Percentiles rank a stretch among this genome's conserved stretches.
Conservation (phyloP, 2,329 filamentous ascomycete species). For the Pseudogymnoascus sp. region DNA sequence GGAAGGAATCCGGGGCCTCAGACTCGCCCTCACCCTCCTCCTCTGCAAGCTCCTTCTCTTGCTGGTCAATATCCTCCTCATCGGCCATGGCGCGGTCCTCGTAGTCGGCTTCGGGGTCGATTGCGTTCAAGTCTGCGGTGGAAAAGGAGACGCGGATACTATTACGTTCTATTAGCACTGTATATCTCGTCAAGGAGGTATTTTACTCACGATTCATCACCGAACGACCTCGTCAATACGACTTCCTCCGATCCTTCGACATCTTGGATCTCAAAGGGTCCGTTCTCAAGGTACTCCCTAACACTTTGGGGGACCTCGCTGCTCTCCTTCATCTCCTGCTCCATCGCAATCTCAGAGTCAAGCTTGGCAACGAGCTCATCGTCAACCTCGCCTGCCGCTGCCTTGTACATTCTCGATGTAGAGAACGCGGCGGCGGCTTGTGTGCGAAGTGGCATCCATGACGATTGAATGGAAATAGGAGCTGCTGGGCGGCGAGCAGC, state of each 20-base stretch:
- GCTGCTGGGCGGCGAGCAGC: slow-evolving; percentile 42
- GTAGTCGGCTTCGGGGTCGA: slow-evolving; percentile 50
- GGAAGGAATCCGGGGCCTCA: slow-evolving; percentile 51
- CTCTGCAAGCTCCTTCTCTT: slow-evolving; percentile 48
- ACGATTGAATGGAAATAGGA: slow-evolving; percentile 20
- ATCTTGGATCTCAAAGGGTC: slow-evolving; percentile 76
- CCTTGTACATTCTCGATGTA: slow-evolving; percentile 35
- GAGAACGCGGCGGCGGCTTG: slow-evolving; percentile 26
- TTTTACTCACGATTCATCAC: slow-evolving; percentile 69
- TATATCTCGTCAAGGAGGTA: background rate
- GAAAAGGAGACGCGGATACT: slow-evolving; percentile 77
- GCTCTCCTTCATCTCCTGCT: slow-evolving; percentile 65
- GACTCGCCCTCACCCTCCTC: slow-evolving; percentile 47
- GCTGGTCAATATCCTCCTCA: slow-evolving; percentile 42
- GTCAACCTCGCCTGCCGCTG: slow-evolving; percentile 46
- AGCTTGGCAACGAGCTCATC: slow-evolving; percentile 81
- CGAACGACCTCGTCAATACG: slow-evolving; percentile 70
- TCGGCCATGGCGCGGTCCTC: slow-evolving; percentile 48
- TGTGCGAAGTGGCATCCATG: slow-evolving; percentile 21
- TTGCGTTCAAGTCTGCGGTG: slow-evolving; percentile 69
- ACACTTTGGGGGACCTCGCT: slow-evolving; percentile 68
- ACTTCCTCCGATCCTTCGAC: slow-evolving; percentile 80
- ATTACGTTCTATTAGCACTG: slow-evolving; percentile 8
- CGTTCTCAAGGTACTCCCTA: slow-evolving; percentile 81
- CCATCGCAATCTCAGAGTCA: slow-evolving; percentile 72